Conservation (phyloP, 2,329 filamentous ascomycete species). For the Alternaria hordeiaustralica region DNA sequence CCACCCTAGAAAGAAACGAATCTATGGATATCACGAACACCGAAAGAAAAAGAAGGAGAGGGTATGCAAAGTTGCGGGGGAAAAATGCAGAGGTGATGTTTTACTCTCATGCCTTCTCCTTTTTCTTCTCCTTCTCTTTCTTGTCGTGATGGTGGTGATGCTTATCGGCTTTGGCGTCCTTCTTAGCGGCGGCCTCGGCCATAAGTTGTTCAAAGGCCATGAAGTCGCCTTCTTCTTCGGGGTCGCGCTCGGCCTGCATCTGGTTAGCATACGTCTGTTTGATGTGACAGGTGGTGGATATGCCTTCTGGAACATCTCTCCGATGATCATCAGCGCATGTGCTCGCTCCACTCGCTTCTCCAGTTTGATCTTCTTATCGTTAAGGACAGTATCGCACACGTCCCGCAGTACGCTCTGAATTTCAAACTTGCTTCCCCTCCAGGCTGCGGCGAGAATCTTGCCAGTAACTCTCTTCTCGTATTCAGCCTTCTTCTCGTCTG, state of each 20-base stretch:
- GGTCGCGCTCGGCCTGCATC: constrained; percentile 78
- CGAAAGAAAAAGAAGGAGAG: constrained; percentile 14
- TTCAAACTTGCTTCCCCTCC: constrained; percentile 96
- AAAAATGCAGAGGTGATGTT: neutral
- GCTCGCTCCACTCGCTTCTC: constrained; percentile 90
- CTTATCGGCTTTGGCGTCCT: constrained; percentile 79
- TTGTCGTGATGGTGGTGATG: constrained; percentile 65
- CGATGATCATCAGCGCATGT: constrained; percentile 85
- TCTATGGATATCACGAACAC: constrained; percentile 41
- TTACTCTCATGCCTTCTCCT: constrained; percentile 29
- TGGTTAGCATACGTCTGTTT: neutral
- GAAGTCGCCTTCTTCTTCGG: constrained; percentile 97
- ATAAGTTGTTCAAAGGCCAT: constrained; percentile 99
- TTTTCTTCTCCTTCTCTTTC: constrained; percentile 39
- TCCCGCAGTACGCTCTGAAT: constrained; percentile 95
- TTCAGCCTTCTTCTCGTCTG: constrained; percentile 93
- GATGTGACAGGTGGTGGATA: constrained; percentile 26
- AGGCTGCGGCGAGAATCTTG: constrained; percentile 96
- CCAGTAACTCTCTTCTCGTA: constrained; percentile 95
- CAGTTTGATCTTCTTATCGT: constrained; percentile 77
- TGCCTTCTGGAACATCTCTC: constrained; percentile 89
- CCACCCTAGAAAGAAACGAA: constrained; percentile 12
- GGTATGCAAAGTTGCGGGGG: neutral
- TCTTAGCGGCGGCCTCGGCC: constrained; percentile 94
- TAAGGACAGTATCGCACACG: constrained; percentile 87